Percentiles rank a stretch among this genome's conserved stretches.
These are phyloP conservation scores for Penstemon davidsonii DNA, from an alignment of 257 asterid genomes.

Conservation along the genomic window DNA sequence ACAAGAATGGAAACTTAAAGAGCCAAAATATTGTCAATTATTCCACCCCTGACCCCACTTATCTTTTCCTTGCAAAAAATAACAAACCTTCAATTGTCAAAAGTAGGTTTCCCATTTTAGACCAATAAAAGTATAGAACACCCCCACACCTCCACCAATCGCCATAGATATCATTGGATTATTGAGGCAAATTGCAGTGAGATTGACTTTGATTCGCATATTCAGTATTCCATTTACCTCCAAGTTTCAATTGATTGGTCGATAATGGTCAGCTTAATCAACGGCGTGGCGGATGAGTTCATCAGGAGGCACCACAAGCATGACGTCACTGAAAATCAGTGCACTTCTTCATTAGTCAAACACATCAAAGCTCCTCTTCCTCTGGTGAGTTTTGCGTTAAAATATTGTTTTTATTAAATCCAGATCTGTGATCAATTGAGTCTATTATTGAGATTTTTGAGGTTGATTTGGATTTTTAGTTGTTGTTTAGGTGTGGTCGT, in stretches of 20 bases:
- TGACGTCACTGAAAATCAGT: conserved; percentile 66
- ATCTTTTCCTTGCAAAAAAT: background rate
- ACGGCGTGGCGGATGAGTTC: conserved; percentile 62
- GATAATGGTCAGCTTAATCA: conserved; percentile 40
- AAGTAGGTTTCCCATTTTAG: conserved; percentile 6
- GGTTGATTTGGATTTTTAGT: conserved; percentile 1
- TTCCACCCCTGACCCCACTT: no score
- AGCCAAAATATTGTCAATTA: no score
- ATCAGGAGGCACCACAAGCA: conserved; percentile 76
- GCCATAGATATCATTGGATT: conserved; percentile 22
- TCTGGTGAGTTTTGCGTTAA: conserved; percentile 48
- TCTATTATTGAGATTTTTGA: background rate
- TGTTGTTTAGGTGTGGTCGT: conserved; percentile 70
- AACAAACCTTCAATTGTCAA: background rate
- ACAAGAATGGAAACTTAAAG: no score
- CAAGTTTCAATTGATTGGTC: conserved; percentile 11
- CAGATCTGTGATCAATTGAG: conserved; percentile 27
- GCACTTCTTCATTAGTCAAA: conserved; percentile 73
- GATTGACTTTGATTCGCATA: conserved; percentile 44
- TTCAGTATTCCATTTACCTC: conserved; percentile 36
- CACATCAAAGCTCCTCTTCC: conserved; percentile 88
- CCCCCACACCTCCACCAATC: background rate
- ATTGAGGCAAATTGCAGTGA: conserved; percentile 43
- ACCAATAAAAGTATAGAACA: background rate
- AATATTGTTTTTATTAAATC: background rate